These are phyloP conservation scores for Candida andamanensis DNA, from an alignment of 805 yeast genomes.

Conservation along the genomic window DNA sequence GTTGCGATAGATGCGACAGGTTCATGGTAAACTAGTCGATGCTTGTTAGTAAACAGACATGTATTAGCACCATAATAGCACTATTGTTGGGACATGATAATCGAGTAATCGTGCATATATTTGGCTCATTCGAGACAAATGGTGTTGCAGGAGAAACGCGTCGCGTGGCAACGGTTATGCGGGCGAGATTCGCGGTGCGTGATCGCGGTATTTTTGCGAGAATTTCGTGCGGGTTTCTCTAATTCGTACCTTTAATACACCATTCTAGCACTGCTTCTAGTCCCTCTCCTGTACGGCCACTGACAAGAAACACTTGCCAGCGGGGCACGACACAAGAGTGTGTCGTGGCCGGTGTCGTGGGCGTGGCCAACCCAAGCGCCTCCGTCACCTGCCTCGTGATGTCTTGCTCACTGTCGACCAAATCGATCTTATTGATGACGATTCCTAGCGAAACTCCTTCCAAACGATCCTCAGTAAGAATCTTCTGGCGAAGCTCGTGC, in stretches of 20 bases:
- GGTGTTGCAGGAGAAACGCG: conserved; percentile 9
- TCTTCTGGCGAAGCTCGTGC: conserved; percentile 53
- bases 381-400: conserved; percentile 4
- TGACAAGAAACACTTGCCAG: conserved; percentile 25
- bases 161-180: not conserved
- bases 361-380: conserved; percentile 16
- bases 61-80: no score
- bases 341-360: no score
- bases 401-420: conserved; percentile 27
- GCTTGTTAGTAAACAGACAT: no score
- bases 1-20: no score
- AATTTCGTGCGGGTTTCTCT: no score
- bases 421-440: conserved; percentile 71
- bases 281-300: conserved; percentile 29
- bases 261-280: conserved; percentile 3
- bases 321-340: no score
- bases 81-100: no score
- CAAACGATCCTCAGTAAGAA: conserved; percentile 64
- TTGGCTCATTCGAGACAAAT: conserved; percentile 3
- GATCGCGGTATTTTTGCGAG: no score
- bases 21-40: no score
- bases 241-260: no score
- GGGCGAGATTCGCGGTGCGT: no score
- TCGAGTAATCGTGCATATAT: conserved; percentile 2
- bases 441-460: conserved; percentile 64